Conservation (phyloP, 2,329 filamentous ascomycete species). For the Blastomyces gilchristii region DNA sequence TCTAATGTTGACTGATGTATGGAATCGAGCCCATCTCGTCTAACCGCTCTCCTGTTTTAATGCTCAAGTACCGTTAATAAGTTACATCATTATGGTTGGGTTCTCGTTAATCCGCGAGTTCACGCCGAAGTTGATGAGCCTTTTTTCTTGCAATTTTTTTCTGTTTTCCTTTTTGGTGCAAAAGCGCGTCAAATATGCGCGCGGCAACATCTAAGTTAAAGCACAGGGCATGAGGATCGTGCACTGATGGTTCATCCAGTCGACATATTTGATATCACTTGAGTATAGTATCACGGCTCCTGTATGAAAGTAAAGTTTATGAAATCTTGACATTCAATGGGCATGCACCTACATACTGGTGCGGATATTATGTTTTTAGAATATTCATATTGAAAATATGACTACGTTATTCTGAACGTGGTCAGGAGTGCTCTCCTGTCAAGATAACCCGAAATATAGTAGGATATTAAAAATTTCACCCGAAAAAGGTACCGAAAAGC, state of each 20-base stretch:
- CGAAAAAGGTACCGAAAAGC: not conserved
- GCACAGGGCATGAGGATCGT: too few relatives aligned
- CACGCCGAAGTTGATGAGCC: too few relatives aligned
- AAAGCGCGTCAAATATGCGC: not conserved
- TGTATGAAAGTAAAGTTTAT: not conserved
- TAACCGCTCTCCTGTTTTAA: too few relatives aligned
- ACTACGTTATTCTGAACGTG: not conserved
- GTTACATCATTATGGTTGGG: too few relatives aligned
- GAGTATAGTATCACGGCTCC: not conserved
- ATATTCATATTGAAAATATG: too few relatives aligned
- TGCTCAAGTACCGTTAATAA: too few relatives aligned
- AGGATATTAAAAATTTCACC: not conserved
- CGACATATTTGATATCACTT: not conserved
- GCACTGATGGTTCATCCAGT: too few relatives aligned
- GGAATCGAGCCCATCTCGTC: too few relatives aligned
- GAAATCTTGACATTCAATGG: not conserved
- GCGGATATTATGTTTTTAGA: not conserved
- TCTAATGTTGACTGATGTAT: too few relatives aligned
- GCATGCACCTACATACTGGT: not conserved
- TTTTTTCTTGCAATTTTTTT: too few relatives aligned
- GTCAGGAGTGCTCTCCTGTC: not conserved
- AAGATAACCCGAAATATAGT: not conserved
- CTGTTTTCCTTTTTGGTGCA: not conserved
- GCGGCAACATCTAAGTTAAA: not conserved
- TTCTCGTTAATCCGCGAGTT: too few relatives aligned